phyloP scores from a whole-genome alignment of 257 asterid species.

The Sherardia arvensis region DNA sequence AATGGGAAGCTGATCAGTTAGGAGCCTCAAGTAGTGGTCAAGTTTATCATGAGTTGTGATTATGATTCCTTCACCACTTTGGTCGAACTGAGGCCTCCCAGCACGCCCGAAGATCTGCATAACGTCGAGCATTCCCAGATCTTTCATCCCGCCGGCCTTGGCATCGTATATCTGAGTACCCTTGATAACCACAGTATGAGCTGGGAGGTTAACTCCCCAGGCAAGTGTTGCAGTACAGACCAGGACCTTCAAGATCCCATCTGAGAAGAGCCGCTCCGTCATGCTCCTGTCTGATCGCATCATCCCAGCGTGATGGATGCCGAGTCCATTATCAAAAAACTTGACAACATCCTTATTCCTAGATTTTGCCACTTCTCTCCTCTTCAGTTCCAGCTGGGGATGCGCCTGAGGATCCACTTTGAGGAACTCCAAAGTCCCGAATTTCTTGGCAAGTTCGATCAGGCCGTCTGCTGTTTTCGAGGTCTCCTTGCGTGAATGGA shows the following conservation, averaged over 20 bases:
- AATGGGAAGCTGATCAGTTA: slow-evolving; percentile 95
- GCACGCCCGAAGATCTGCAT: slow-evolving; percentile 99
- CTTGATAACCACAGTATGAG: slow-evolving; percentile 99
- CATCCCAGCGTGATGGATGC: slow-evolving; percentile 99
- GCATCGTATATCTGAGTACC: slow-evolving; percentile 97
- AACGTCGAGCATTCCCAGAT: slow-evolving; percentile 98
- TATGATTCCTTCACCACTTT: slow-evolving; percentile 98
- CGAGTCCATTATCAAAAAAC: slow-evolving; percentile 73
- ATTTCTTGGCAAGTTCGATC: slow-evolving; percentile 59
- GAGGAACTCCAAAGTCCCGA: slow-evolving; percentile 61
- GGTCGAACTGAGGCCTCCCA: slow-evolving; percentile 98
- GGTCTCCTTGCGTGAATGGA: slow-evolving; percentile 94
- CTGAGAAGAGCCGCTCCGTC: slow-evolving; percentile 93
- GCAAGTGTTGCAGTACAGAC: slow-evolving; percentile 99
- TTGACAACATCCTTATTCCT: slow-evolving; percentile 83
- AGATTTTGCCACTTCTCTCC: slow-evolving; percentile 91
- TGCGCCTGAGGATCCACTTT: slow-evolving; percentile 30
- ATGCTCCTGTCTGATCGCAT: slow-evolving; percentile 84
- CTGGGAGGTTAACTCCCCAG: slow-evolving; percentile 99
- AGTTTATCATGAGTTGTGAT: slow-evolving; percentile 79
- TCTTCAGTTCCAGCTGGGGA: slow-evolving; percentile 71
- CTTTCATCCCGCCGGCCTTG: slow-evolving; percentile 99
- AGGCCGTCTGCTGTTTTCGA: slow-evolving; percentile 89
- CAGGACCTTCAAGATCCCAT: slow-evolving; percentile 86
- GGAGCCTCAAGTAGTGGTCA: slow-evolving; percentile 78